These are phyloP conservation scores for Raddia distichophylla DNA, from an alignment of 176 grass and related monocot genomes.

Conservation along the genomic window DNA sequence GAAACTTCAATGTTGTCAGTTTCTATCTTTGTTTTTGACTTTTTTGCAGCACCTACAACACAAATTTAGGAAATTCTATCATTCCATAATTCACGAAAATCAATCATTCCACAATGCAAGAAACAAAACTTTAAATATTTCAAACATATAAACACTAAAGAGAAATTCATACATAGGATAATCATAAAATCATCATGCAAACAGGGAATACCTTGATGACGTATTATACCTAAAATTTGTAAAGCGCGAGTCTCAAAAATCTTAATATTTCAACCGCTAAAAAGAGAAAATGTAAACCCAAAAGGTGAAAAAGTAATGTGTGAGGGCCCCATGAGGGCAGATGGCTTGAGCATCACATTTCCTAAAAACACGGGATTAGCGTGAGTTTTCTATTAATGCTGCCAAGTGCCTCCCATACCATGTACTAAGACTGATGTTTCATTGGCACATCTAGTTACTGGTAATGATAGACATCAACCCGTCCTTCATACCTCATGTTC, in stretches of 20 bases:
- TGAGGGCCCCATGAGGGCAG: neutral
- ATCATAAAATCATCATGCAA: neutral
- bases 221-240: conserved; percentile 33
- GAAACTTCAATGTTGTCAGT: conserved; percentile 66
- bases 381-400: neutral
- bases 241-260: neutral
- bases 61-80: conserved; percentile 24
- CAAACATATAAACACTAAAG: neutral
- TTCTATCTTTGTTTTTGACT: conserved; percentile 60
- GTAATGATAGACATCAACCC: neutral
- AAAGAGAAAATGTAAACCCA: neutral
- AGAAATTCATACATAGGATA: neutral
- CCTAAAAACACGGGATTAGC: neutral
- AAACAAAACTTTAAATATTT: neutral
- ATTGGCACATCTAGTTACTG: neutral
- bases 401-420: conserved; percentile 1
- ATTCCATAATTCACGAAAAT: conserved; percentile 32
- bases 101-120: neutral
- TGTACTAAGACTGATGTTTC: conserved; percentile 4
- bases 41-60: conserved; percentile 65
- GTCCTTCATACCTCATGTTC: conserved; percentile 8
- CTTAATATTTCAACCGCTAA: neutral
- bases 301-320: neutral
- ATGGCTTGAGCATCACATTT: conserved; percentile 19
- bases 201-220: neutral